Percentiles rank a stretch among this genome's conserved stretches.
These are phyloP conservation scores for Starmerella stigmatis DNA, from an alignment of 805 yeast genomes.

Conservation along the genomic window DNA sequence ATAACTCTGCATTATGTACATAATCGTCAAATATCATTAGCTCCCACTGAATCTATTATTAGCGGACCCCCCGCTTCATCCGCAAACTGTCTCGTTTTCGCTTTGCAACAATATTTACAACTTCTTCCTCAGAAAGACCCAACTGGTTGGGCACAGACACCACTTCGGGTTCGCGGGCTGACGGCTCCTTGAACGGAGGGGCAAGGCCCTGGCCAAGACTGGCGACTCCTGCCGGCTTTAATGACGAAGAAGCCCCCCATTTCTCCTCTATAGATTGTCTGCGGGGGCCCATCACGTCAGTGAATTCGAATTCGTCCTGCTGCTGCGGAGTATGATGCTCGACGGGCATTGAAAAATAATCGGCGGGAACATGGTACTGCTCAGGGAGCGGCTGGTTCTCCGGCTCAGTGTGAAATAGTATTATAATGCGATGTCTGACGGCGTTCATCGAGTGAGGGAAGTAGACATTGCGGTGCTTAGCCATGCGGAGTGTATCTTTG, in stretches of 20 bases:
- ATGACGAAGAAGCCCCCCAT: background rate
- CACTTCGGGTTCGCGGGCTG: slow-evolving; percentile 1
- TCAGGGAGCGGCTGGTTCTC: slow-evolving; percentile 7
- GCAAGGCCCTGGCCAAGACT: slow-evolving; percentile 17
- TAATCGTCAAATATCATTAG: background rate
- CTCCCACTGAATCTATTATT: background rate
- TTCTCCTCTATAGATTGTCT: slow-evolving; percentile 15
- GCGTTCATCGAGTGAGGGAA: slow-evolving; percentile 30
- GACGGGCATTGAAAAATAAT: slow-evolving; percentile 9
- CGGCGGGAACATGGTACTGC: slow-evolving; percentile 10
- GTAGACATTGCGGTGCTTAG: slow-evolving; percentile 22
- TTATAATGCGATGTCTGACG: slow-evolving; percentile 28
- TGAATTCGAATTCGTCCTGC: slow-evolving; percentile 17
- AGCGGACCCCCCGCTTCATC: slow-evolving; percentile 35
- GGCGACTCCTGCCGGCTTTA: background rate
- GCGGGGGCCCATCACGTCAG: slow-evolving; percentile 11
- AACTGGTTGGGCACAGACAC: background rate
- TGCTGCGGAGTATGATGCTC: slow-evolving; percentile 1
- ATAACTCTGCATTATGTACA: slow-evolving; percentile 5
- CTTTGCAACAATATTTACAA: slow-evolving; percentile 39
- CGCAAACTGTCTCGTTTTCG: slow-evolving; percentile 45
- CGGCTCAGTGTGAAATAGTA: slow-evolving; percentile 18
- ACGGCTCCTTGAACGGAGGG: slow-evolving; percentile 28
- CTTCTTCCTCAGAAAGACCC: slow-evolving; percentile 17
- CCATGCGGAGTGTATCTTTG: slow-evolving; percentile 40